Conservation (phyloP, 805 yeast species). For the Barnettozyma pratensis region DNA sequence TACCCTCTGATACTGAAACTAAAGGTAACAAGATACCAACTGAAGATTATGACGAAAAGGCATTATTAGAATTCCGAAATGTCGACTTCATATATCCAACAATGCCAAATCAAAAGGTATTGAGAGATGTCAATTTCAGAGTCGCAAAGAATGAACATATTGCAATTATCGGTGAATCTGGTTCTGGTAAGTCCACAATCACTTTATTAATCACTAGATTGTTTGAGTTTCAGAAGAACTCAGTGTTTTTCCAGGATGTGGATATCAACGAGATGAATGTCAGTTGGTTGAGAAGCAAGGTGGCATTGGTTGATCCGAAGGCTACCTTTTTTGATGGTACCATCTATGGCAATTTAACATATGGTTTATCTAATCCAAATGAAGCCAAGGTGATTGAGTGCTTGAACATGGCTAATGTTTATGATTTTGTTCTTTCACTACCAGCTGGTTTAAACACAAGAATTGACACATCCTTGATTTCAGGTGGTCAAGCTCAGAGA, state of each 20-base stretch:
- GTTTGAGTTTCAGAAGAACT: constrained; percentile 35
- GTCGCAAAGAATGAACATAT: constrained; percentile 45
- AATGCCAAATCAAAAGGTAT: constrained; percentile 26
- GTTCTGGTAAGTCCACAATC: constrained; percentile 87
- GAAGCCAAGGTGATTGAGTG: constrained; percentile 34
- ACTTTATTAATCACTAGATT: constrained; percentile 51
- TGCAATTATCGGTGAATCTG: constrained; percentile 81
- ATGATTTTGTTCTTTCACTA: constrained; percentile 47
- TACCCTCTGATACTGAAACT: constrained; percentile 32
- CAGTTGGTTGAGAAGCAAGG: constrained; percentile 42
- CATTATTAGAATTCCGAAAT: constrained; percentile 36
- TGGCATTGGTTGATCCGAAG: constrained; percentile 73
- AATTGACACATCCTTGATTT: constrained; percentile 50
- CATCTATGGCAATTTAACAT: constrained; percentile 62
- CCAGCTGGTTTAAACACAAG: constrained; percentile 56
- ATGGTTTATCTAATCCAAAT: constrained; percentile 40
- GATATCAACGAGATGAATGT: constrained; percentile 44
- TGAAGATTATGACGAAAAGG: constrained; percentile 21
- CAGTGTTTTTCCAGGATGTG: constrained; percentile 39
- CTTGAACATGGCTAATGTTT: constrained; percentile 44
- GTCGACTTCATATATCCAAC: constrained; percentile 48
- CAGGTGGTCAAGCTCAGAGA: constrained; percentile 92
- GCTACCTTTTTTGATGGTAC: constrained; percentile 72
- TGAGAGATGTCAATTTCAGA: constrained; percentile 38
- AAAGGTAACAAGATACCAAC: constrained; percentile 27